Percentiles rank a stretch among this genome's conserved stretches.
phyloP scores from a whole-genome alignment of 495 filamentous ascomycete genomes.

The Hypoxylon fragiforme region DNA sequence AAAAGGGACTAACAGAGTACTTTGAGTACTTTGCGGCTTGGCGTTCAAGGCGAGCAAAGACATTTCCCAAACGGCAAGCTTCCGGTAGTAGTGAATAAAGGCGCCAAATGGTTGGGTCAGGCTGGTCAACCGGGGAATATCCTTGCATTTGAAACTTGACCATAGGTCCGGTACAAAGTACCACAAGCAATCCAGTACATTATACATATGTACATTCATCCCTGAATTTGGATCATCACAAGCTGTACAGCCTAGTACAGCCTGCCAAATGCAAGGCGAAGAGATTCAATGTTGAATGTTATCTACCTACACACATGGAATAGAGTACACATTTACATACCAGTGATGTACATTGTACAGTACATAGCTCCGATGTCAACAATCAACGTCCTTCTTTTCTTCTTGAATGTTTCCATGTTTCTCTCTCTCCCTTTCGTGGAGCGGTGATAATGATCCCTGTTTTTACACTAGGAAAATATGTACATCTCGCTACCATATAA shows the following conservation, averaged over 20 bases:
- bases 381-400: too few species aligned
- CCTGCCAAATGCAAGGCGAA: conserved; percentile 6
- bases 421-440: too few species aligned
- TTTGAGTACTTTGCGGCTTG: conserved; percentile 26
- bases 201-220: not conserved
- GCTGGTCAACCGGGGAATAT: conserved; percentile 19
- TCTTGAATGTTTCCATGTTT: too few species aligned
- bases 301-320: not conserved
- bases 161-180: too few species aligned
- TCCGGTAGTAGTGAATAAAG: conserved; percentile 33
- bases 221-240: not conserved
- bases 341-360: too few species aligned
- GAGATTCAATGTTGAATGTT: not conserved
- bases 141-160: conserved; percentile 32
- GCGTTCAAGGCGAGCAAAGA: conserved; percentile 25
- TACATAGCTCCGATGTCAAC: too few species aligned
- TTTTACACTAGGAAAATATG: not conserved
- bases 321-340: not conserved
- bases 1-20: conserved; percentile 23
- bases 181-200: too few species aligned
- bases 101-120: conserved; percentile 36
- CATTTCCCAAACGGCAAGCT: conserved; percentile 36
- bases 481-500: conserved; percentile 2
- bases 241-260: not conserved
- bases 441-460: not conserved